Base-by-base conservation (phyloP, 352 stramenopile genomes). In the Phytophthora litchii region DNA sequence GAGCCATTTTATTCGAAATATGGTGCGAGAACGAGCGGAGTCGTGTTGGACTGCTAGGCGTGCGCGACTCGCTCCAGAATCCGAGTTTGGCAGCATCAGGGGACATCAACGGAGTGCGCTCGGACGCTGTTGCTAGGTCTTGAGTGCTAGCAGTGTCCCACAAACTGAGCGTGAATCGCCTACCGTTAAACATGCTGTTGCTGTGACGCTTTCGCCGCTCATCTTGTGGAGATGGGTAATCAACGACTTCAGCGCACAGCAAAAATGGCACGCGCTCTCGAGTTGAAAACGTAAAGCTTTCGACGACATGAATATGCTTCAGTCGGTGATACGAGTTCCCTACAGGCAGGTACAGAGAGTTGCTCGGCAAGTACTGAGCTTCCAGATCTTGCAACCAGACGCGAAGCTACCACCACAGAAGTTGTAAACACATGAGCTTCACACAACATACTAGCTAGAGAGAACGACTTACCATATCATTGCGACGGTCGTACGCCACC, bases 251-350 rank as follows among this genome's bases (percentile, higher is more conserved):
- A 2, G 80, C 72, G 54, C 85, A 94, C 52, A 92, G 46, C 37
- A 94, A 54, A 49, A 78, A 94, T 20, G 85, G 85, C 6, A 94
- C 85, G n/a, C 85, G 83, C 47, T 94, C 85, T 16, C 85, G 55
- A 9, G 85, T 94, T 13, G 80, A 91, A 46, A 94, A 94, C 0
- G 83, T 92, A 64, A 94, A 94, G 54, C 83, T 91, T 46, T 94
- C 85, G 5, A 68, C 70, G 8, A 92, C 74, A 51, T 92, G 85
- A 35, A 94, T 84, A 17, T 73, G 75, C 62, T 92, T 92, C 29
- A 94, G 60, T 4, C 81, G 78, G 37, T 94, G 85, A 40, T 80
- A 89, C 20, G 80, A 73, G 45, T 94, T 91, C 16, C 83, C 82
- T 9, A 92, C 81, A 2, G 85, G 85, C 2, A 94, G 27, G 35